Base-by-base conservation (phyloP, 1,139 yeast species). In the Geotrichum australiense region DNA sequence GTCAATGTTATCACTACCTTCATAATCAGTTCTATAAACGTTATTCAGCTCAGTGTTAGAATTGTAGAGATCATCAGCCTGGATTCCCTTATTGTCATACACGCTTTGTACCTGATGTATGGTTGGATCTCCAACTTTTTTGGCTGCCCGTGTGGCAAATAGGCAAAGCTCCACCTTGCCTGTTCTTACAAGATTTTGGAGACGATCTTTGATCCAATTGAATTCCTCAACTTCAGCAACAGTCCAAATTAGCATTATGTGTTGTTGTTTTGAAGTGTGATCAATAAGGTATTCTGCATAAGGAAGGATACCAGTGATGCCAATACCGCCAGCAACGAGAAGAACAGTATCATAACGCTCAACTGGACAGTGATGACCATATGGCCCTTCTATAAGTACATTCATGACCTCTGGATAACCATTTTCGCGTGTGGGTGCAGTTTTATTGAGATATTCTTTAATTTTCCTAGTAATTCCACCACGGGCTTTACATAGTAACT, bases 301-400 rank as follows among this genome's bases (percentile, higher is more conserved):
- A 0, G 65, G 63, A 46, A 68, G 44, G 2, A 61, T 58, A 0
- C 82, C 81, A 2, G 94, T 82, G 49, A 84, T 70, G 51, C 94
- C 94, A 47, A 80, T 79, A 38, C 91, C 91, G 48, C 87, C 83
- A 1, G 80, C 77, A 41, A 81, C 53, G 37, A 81, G 65, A 15
- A 80, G 58, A 3, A 70, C 64, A 41, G 70, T 72, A 40, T 76
- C 78, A 55, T 73, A 80, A 43, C 73, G 66, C 42, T 70, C 70
- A 36, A 77, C 56, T 54, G 85, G 73, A 46, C 76, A 55, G 48
- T 68, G 57, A 49, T 63, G 58, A 48, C 85, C 81, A 53, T 79
- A 80, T 0, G 86, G 84, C 0, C 86, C 86, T 51, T 80, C 86
- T 11, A 78, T 56, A 5, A 69, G 58, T 1, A 76, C 72, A 39